Conservation (phyloP, 2,329 filamentous ascomycete species). For the Pyrenochaeta sp. region DNA sequence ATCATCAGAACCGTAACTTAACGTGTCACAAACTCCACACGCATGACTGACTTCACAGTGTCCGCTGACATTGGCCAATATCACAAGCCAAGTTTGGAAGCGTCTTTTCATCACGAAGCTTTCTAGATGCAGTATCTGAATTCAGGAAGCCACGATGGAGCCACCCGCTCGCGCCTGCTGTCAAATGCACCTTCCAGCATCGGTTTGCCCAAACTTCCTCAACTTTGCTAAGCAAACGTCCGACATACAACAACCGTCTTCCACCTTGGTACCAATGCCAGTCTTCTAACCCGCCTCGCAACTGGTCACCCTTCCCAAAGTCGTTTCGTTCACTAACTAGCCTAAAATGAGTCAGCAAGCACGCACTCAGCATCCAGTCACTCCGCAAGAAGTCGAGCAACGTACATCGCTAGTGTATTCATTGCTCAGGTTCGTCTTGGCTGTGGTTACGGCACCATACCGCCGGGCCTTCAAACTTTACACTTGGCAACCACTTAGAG, state of each 20-base stretch:
- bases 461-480: conserved; percentile 43
- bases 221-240: background rate
- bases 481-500: conserved; percentile 37
- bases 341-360: conserved; percentile 8
- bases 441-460: conserved; percentile 34
- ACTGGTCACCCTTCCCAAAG: background rate
- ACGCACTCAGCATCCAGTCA: conserved; percentile 2
- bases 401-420: conserved; percentile 4
- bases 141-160: conserved; percentile 23
- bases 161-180: conserved; percentile 9
- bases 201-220: background rate
- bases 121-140: background rate
- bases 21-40: conserved; percentile 1
- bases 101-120: background rate
- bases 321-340: background rate
- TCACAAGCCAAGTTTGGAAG: background rate
- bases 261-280: background rate
- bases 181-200: conserved; percentile 4
- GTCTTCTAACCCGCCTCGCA: background rate
- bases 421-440: conserved; percentile 2
- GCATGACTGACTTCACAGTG: background rate
- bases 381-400: conserved; percentile 3
- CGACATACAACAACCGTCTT: background rate
- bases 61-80: background rate
- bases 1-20: background rate